These are phyloP conservation scores for Pseudofabraea citricarpa DNA, from an alignment of 2,329 filamentous ascomycete genomes.

Conservation along the genomic window DNA sequence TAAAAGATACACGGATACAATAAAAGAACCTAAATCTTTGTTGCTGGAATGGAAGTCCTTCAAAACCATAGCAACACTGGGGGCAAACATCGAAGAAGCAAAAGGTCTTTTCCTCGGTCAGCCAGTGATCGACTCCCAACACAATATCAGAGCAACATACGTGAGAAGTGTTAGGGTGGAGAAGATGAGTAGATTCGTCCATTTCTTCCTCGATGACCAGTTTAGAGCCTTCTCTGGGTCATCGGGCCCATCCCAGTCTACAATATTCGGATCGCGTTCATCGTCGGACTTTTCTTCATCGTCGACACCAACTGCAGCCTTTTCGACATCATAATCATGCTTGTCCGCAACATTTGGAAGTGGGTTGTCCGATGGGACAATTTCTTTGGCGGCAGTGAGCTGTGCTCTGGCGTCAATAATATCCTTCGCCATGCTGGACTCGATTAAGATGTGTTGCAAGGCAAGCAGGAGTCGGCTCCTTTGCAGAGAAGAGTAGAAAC, in stretches of 20 bases:
- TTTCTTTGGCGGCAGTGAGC: no score
- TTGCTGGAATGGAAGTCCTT: slow-evolving; percentile 35
- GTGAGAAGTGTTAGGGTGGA: slow-evolving; percentile 22
- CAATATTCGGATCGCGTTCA: slow-evolving; percentile 20
- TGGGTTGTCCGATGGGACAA: no score
- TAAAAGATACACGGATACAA: slow-evolving; percentile 51
- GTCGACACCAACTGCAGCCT: not conserved
- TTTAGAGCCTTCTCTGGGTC: slow-evolving; percentile 53
- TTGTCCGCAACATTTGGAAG: no score
- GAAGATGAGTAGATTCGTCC: slow-evolving; percentile 18
- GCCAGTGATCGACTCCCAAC: not conserved
- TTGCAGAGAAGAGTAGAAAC: no score
- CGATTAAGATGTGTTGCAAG: no score
- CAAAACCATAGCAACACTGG: slow-evolving; percentile 40
- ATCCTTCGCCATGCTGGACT: no score
- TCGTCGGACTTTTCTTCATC: not conserved
- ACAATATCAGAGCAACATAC: not conserved
- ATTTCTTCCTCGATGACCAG: slow-evolving; percentile 25
- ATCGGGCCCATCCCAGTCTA: slow-evolving; percentile 52
- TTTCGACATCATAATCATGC: not conserved
- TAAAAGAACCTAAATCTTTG: slow-evolving; percentile 48
- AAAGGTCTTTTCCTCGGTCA: slow-evolving; percentile 27
- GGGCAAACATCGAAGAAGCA: slow-evolving; percentile 42
- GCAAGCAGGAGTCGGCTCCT: no score
- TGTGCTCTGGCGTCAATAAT: no score